phyloP scores from a whole-genome alignment of 345 rosid genomes.

The Mangifera indica region DNA sequence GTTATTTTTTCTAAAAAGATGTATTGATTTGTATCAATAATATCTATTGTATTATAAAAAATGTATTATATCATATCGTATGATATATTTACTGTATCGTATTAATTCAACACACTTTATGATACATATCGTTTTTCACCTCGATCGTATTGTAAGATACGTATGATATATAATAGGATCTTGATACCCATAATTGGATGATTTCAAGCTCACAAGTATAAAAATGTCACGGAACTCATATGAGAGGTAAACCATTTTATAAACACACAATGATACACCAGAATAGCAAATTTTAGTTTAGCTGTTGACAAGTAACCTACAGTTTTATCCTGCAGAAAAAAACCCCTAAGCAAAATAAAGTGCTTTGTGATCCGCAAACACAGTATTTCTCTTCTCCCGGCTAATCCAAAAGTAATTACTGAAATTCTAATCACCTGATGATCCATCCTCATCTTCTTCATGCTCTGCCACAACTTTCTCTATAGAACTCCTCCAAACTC shows the following conservation, averaged over 20 bases:
- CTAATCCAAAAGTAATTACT: slow-evolving; percentile 14
- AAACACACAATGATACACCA: neutral
- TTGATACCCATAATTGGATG: no score
- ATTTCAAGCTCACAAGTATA: neutral
- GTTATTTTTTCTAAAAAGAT: no score
- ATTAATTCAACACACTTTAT: no score
- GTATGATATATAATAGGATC: no score
- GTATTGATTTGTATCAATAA: no score
- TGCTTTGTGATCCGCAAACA: neutral
- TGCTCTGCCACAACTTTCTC: slow-evolving; percentile 85
- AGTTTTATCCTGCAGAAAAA: neutral
- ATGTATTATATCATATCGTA: no score
- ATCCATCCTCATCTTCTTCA: slow-evolving; percentile 72
- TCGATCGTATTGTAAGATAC: no score
- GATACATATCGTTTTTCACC: no score
- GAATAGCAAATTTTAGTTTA: neutral
- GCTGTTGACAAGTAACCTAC: neutral
- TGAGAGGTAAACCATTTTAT: neutral
- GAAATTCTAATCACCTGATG: slow-evolving; percentile 66
- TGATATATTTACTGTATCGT: no score
- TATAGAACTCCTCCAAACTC: slow-evolving; percentile 70
- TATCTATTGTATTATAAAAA: no score
- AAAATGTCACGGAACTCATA: neutral
- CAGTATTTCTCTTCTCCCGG: neutral
- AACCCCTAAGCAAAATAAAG: neutral